Evolutionary conservation across 495 filamentous ascomycete genomes (phyloP), one percentile per base, ranked within the genome.

Genomic region (Penicillium antarcticum): DNA sequence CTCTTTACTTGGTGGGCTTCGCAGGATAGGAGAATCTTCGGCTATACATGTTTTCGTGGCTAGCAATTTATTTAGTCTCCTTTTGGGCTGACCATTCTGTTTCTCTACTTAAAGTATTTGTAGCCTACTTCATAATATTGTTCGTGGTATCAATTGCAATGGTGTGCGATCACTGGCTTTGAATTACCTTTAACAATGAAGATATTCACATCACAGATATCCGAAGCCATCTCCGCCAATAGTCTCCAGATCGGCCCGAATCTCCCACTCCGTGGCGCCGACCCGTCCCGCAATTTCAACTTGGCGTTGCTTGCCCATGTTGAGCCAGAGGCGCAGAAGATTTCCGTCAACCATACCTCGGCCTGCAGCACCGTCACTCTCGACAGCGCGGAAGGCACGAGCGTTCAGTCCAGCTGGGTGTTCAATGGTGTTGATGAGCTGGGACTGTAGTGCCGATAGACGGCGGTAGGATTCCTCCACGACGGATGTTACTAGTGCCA

Each of bases 381-480:
- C 74, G 1, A 74, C 76, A 3, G 74, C 70, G 2, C 94, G 81
- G 67, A 91, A 88, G 0, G 81, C 87, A 26, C 86, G 81, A 1
- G 91, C 87, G 62, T 98, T 97, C 37, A 97, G 70, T 0, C 88
- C 91, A 4, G 83, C 86, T 0, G 85, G 66, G 60, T 89, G 87
- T 41, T 89, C 86, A 10, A 97, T 80, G 0, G 84, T 80, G 50
- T 81, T 89, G 7, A 81, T 77, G 4, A 98, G 74, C 57, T 95
- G 89, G 2, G 82, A 86, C 32, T 91, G 83, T 8, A 98, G 75
- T n/a, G 87, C 86, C 9, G 82, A 85, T 14, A 98, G 78, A 0
- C 91, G 84, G 16, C 92, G 88, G 69, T 96, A 96, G 13, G 83
- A 72, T 14, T 88, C 72, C 70, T 97, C 91, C 1, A 86, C 70